Conservation (phyloP, 345 rosid species). For the Bretschneidera sinensis region DNA sequence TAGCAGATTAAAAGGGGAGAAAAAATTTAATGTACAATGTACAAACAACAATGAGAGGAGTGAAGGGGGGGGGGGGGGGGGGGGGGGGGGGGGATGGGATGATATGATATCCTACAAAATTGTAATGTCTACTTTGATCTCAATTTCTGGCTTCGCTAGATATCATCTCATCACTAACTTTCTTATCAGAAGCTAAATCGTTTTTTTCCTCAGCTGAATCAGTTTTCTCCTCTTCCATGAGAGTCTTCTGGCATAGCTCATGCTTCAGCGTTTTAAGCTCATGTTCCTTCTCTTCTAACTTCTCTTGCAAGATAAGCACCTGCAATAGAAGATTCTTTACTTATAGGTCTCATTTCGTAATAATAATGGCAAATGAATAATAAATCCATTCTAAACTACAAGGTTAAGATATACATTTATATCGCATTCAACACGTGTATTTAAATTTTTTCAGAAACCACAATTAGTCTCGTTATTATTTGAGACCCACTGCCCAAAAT, state of each 20-base stretch:
- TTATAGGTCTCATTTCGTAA: not conserved
- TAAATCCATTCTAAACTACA: too few species aligned
- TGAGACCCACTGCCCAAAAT: too few species aligned
- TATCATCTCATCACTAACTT: conserved; percentile 25
- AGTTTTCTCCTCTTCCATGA: conserved; percentile 16
- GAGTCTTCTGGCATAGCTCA: conserved; percentile 34
- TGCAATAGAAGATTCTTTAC: conserved; percentile 19
- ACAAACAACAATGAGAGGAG: conserved; percentile 18
- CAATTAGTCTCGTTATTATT: too few species aligned
- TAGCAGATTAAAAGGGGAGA: not conserved
- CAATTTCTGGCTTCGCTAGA: conserved; percentile 22
- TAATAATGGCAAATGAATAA: too few species aligned
- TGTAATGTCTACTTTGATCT: not conserved
- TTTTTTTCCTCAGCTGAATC: conserved; percentile 25
- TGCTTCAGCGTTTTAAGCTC: too few species aligned
- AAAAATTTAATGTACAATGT: conserved; percentile 26
- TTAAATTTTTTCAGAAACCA: too few species aligned
- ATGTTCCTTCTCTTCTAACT: too few species aligned
- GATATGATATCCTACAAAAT: conserved; percentile 16
- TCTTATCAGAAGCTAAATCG: conserved; percentile 22
- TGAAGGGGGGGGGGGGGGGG: too few species aligned
- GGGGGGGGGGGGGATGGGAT: not conserved
- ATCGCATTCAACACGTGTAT: too few species aligned
- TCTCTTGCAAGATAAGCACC: conserved; percentile 73
- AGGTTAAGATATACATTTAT: too few species aligned